Percentiles rank a stretch among this genome's conserved stretches.
Evolutionary conservation across 352 stramenopile genomes (phyloP).

Genomic region (Stephanocyclus meneghinianus): DNA sequence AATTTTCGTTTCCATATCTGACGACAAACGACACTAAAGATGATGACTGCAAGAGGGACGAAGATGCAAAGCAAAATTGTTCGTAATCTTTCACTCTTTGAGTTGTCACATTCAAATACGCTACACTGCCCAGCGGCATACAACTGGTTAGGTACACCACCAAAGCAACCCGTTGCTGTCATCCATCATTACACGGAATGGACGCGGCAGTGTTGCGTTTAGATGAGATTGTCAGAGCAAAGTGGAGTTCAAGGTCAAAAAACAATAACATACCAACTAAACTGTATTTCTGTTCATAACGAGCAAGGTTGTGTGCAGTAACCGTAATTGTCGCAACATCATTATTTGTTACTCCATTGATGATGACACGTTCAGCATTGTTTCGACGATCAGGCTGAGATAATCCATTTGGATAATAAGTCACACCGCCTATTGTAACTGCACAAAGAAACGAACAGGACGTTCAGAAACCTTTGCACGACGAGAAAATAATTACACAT

Average conservation of each 20-base stretch:
- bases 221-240: neutral
- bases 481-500: neutral
- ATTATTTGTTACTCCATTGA: constrained; percentile 11
- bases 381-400: constrained; percentile 23
- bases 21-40: constrained; percentile 9
- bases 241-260: neutral
- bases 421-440: constrained; percentile 17
- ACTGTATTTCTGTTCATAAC: constrained; percentile 27
- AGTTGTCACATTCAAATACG: constrained; percentile 48
- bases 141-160: constrained; percentile 39
- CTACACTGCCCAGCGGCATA: constrained; percentile 20
- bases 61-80: constrained; percentile 34
- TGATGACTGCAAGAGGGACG: constrained; percentile 28
- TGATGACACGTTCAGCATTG: constrained; percentile 36
- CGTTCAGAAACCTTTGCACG: neutral
- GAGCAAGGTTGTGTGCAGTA: constrained; percentile 29
- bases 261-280: neutral
- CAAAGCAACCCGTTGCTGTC: constrained; percentile 38
- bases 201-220: neutral
- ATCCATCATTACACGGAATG: neutral
- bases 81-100: constrained; percentile 7
- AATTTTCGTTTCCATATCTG: neutral
- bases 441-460: neutral
- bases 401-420: constrained; percentile 26
- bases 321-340: constrained; percentile 29